Conservation (phyloP, 495 filamentous ascomycete genomes). For the Aspergillus asperescens region DNA sequence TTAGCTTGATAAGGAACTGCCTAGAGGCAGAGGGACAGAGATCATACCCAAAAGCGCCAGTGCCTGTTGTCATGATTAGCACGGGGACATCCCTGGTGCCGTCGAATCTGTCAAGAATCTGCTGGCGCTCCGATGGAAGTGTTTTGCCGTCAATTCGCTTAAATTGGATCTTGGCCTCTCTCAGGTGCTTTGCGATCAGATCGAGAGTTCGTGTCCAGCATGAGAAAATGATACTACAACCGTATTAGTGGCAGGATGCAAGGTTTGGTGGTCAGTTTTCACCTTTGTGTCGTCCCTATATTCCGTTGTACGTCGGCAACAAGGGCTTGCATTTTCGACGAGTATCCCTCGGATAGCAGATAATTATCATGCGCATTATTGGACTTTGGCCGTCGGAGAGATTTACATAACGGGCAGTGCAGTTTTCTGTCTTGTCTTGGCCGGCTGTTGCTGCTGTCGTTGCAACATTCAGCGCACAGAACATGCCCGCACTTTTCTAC, state of each 20-base stretch:
- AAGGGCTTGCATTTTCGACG: constrained; percentile 31
- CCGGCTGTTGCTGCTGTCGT: neutral
- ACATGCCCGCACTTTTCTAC: constrained; percentile 18
- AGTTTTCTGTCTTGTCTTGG: neutral
- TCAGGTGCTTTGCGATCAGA: constrained; percentile 27
- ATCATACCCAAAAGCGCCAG: constrained; percentile 44
- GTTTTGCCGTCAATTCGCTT: constrained; percentile 37
- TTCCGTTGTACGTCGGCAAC: constrained; percentile 27
- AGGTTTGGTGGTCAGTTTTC: neutral
- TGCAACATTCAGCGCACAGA: constrained; percentile 15
- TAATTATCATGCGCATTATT: neutral
- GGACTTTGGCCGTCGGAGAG: neutral
- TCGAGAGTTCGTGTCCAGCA: constrained; percentile 46
- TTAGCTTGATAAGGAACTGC: too few species aligned
- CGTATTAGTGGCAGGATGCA: neutral
- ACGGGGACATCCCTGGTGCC: constrained; percentile 21
- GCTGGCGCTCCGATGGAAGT: constrained; percentile 22
- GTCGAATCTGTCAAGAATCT: constrained; percentile 30
- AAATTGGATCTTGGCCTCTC: constrained; percentile 22
- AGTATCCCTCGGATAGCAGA: constrained; percentile 6
- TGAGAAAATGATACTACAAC: constrained; percentile 47
- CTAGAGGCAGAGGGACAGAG: neutral
- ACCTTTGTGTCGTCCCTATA: constrained; percentile 30
- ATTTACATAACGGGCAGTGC: constrained; percentile 5
- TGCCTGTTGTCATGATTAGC: constrained; percentile 50